phyloP scores from a whole-genome alignment of 768 basidiomycete genomes.

The Leccinum truebloodii region DNA sequence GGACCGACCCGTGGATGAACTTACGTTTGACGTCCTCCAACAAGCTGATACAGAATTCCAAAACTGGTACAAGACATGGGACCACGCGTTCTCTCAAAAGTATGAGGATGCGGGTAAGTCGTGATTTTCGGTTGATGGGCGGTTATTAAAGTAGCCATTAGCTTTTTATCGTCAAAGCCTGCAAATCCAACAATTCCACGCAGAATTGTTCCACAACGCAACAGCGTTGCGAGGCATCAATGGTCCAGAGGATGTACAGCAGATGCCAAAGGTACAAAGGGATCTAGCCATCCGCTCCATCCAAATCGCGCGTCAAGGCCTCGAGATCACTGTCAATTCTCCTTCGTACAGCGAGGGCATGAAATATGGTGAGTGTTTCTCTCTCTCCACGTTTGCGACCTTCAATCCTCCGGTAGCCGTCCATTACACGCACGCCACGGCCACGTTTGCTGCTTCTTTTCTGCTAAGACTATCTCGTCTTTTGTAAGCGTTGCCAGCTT shows the following conservation, averaged over 20 bases:
- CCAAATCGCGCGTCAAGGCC: slow-evolving; percentile 71
- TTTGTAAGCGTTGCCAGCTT: slow-evolving; percentile 58
- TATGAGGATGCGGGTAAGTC: slow-evolving; percentile 76
- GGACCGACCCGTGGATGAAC: slow-evolving; percentile 73
- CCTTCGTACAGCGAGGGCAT: slow-evolving; percentile 87
- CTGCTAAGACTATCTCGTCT: slow-evolving; percentile 82
- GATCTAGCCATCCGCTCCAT: slow-evolving; percentile 83
- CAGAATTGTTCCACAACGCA: slow-evolving; percentile 85
- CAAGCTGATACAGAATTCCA: slow-evolving; percentile 78
- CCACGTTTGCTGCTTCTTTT: slow-evolving; percentile 92
- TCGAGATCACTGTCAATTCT: slow-evolving; percentile 85
- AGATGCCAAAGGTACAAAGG: slow-evolving; percentile 77
- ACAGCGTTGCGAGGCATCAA: slow-evolving; percentile 80
- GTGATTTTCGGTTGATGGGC: slow-evolving; percentile 4
- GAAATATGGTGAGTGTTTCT: slow-evolving; percentile 69
- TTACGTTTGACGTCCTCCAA: slow-evolving; percentile 69
- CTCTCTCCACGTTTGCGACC: slow-evolving; percentile 2
- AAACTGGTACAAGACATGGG: slow-evolving; percentile 82
- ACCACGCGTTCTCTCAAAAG: slow-evolving; percentile 75
- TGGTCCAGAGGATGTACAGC: slow-evolving; percentile 82
- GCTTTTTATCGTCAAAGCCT: slow-evolving; percentile 88
- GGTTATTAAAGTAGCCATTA: slow-evolving; percentile 29
- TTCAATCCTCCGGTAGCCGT: slow-evolving; percentile 52
- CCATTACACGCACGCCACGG: slow-evolving; percentile 90
- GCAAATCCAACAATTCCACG: slow-evolving; percentile 85